Evolutionary conservation across 1,284 basidiomycete genomes (phyloP).

Genomic region (Ceratobasidium sp.): DNA sequence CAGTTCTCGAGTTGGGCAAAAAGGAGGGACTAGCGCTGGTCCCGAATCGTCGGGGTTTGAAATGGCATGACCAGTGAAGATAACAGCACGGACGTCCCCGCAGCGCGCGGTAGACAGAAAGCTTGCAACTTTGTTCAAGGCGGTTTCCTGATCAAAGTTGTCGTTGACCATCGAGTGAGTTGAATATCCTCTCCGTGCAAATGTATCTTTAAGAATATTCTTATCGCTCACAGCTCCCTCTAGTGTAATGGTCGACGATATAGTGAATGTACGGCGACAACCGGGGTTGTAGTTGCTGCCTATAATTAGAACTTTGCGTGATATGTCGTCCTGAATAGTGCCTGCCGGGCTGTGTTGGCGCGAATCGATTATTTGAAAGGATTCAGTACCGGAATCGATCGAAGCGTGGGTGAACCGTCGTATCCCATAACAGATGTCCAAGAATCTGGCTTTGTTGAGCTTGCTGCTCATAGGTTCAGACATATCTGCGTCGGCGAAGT

Average conservation of each 20-base stretch:
- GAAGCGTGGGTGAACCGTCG: too few species aligned
- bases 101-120: not conserved
- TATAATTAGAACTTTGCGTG: slow-evolving; percentile 21
- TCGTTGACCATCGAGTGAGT: slow-evolving; percentile 10
- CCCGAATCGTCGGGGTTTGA: not conserved
- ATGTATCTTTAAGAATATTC: not conserved
- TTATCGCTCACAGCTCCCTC: not conserved
- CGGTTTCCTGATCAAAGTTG: not conserved
- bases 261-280: not conserved
- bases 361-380: too few species aligned
- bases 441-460: too few species aligned
- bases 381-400: too few species aligned
- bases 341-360: too few species aligned
- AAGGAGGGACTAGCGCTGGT: not conserved
- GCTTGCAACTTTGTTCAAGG: not conserved
- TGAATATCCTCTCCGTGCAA: slow-evolving; percentile 7
- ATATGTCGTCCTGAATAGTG: too few species aligned
- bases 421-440: too few species aligned
- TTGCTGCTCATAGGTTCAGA: too few species aligned
- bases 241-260: slow-evolving; percentile 1
- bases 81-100: slow-evolving; percentile 17
- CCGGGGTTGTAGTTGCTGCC: slow-evolving; percentile 5
- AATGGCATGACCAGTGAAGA: slow-evolving; percentile 23
- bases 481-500: too few species aligned
- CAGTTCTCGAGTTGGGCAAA: not conserved